Base-by-base conservation (phyloP, 257 asterid genomes). In the Vinca minor region DNA sequence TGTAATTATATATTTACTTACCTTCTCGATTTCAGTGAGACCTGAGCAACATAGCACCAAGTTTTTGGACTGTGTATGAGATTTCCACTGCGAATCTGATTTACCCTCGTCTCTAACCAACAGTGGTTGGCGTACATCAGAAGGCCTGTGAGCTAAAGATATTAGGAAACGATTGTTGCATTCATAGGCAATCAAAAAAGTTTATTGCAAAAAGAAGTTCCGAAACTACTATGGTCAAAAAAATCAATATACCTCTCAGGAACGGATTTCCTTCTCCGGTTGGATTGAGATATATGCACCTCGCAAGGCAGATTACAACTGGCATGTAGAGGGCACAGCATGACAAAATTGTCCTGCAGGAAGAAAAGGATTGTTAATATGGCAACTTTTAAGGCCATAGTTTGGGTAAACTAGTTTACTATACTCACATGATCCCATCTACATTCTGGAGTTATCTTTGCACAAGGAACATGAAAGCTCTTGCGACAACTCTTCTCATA, bases 381-480 rank as follows among this genome's bases (percentile, higher is more conserved):
- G 23, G 23, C 55, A 55, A 8, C 9, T 23, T 14, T 5, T 4
- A 50, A 21, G 18, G 59, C n/a, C 13, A 31, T 13, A 15, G 62
- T 26, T 68, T 20, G 2, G 34, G 38, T 20, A 62, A 6, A 36
- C 18, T 29, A 21, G 44, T 13, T 23, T 58, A 31, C 25, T 5
- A 55, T 9, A 68, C 95, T 28, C 80, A 87, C 96, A 74, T 67
- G 47, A 83, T 92, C 98, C 96, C 98, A 89, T 73, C 85, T 81
- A 72, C 91, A 89, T 65, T 89, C 78, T 52, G 95, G 89, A 62
- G 91, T 87, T 76, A 85, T 41, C 74, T 75, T 81, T n/a, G 98
- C 98, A 80, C 98, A 92, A 46, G 98, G 74, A 74, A 89, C 88
- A 69, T 92, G 98, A 80, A 87, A 89, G 75, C 96, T 92, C 79